phyloP scores from a whole-genome alignment of 2,329 filamentous ascomycete genomes.

The Chaetomiaceae sp. region DNA sequence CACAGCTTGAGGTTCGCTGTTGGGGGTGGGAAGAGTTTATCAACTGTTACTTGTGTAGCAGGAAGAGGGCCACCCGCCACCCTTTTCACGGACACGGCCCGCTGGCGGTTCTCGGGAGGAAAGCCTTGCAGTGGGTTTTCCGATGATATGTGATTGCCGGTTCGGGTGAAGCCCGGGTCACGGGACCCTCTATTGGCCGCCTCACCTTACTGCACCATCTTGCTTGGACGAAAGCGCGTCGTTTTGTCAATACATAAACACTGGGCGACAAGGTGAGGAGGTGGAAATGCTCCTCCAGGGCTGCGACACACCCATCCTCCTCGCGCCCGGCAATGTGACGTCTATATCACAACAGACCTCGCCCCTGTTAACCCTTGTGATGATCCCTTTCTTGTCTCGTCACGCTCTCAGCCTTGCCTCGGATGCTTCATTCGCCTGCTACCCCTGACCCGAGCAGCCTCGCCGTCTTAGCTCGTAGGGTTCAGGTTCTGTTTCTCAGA shows the following conservation, averaged over 20 bases:
- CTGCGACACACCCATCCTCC: neutral
- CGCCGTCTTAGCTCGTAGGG: neutral
- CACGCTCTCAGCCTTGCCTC: conserved; percentile 1
- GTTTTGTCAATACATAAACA: neutral
- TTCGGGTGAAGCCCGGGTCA: neutral
- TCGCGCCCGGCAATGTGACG: neutral
- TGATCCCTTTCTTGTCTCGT: neutral
- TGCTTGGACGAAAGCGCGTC: neutral
- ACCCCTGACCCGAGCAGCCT: conserved; percentile 1
- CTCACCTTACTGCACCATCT: neutral
- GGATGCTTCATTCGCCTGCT: neutral
- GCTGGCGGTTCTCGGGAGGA: neutral
- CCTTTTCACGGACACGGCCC: neutral
- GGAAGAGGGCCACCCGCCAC: neutral
- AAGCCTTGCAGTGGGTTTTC: neutral
- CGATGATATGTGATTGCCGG: neutral
- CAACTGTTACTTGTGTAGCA: neutral
- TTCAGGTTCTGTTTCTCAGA: neutral
- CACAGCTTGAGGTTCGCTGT: neutral
- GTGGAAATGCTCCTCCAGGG: neutral
- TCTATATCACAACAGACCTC: conserved; percentile 7
- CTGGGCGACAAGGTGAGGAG: neutral
- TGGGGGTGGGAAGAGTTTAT: neutral
- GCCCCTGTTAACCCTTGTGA: neutral
- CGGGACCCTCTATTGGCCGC: conserved; percentile 4